Evolutionary conservation across 1,139 yeast genomes (phyloP).

Genomic region (Suhomyces guaymorum): DNA sequence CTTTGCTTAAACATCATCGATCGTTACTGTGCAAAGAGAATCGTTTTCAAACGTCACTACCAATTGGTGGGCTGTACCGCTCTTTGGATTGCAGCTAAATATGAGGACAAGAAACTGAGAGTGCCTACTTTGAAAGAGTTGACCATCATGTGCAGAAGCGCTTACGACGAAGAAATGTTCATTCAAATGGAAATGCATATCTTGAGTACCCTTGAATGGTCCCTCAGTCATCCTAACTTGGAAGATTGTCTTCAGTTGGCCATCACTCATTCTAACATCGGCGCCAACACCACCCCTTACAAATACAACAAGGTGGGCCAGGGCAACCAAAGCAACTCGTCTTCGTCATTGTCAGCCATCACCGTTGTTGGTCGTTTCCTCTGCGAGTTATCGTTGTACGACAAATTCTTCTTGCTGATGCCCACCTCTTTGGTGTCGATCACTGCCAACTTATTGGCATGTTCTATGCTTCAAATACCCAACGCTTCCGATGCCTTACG

Average conservation of each 20-base stretch:
- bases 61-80: constrained; percentile 93
- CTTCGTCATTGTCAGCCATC: constrained; percentile 48
- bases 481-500: constrained; percentile 35
- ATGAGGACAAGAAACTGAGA: constrained; percentile 80
- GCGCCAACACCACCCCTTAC: constrained; percentile 31
- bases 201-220: constrained; percentile 82
- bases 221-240: constrained; percentile 60
- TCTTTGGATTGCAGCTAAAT: constrained; percentile 93
- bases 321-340: no score
- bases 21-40: constrained; percentile 86
- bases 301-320: constrained; percentile 34
- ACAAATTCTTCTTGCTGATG: constrained; percentile 62
- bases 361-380: constrained; percentile 64
- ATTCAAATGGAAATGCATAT: constrained; percentile 95
- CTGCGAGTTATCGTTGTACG: constrained; percentile 76
- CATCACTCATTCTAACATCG: constrained; percentile 33
- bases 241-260: constrained; percentile 64
- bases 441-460: constrained; percentile 71
- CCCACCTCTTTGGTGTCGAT: constrained; percentile 66
- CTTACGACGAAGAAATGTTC: constrained; percentile 88
- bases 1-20: constrained; percentile 81
- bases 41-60: constrained; percentile 89
- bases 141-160: constrained; percentile 75
- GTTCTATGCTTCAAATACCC: constrained; percentile 58
- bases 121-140: constrained; percentile 83